Percentiles rank a stretch among this genome's conserved stretches.
These are phyloP conservation scores for Coemansia brasiliensis DNA, from an alignment of 192 early-diverging fungal species.

Conservation along the genomic window DNA sequence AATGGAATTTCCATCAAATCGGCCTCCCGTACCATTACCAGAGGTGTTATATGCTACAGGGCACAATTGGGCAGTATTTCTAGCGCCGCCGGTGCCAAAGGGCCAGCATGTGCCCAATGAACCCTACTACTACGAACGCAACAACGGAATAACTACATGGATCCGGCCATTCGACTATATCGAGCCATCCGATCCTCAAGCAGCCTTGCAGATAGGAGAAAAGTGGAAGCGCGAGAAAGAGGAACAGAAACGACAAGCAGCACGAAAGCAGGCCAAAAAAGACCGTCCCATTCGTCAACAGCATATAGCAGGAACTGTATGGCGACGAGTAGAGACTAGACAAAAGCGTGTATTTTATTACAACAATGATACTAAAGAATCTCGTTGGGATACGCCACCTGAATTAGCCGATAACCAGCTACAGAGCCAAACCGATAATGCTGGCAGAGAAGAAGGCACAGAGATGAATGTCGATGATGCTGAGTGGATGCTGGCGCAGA, in stretches of 20 bases:
- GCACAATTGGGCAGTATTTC: constrained; percentile 48
- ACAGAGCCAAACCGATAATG: not conserved
- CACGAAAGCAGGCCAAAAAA: constrained; percentile 12
- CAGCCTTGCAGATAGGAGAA: constrained; percentile 12
- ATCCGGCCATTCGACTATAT: constrained; percentile 45
- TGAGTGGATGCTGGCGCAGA: constrained; percentile 54
- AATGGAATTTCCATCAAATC: not conserved
- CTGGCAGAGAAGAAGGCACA: constrained; percentile 10
- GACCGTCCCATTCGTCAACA: constrained; percentile 21
- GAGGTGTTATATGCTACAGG: constrained; percentile 10
- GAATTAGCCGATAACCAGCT: constrained; percentile 2
- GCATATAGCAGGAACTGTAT: not conserved
- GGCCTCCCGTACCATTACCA: constrained; percentile 4
- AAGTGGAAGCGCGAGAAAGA: constrained; percentile 17
- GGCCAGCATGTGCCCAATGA: constrained; percentile 20
- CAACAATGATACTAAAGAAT: constrained; percentile 16
- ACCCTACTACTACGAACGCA: constrained; percentile 45
- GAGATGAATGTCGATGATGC: constrained; percentile 48
- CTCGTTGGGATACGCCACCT: constrained; percentile 25
- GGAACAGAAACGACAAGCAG: constrained; percentile 1
- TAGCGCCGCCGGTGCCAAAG: constrained; percentile 15
- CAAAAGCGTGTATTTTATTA: constrained; percentile 40
- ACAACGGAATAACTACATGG: constrained; percentile 45
- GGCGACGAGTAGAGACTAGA: constrained; percentile 32
- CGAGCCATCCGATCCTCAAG: constrained; percentile 8